A percentile compares a stretch with the other conserved stretches of the same genome.
Evolutionary conservation across 2,329 filamentous ascomycete species (phyloP).

Genomic region (Pyricularia grisea): DNA sequence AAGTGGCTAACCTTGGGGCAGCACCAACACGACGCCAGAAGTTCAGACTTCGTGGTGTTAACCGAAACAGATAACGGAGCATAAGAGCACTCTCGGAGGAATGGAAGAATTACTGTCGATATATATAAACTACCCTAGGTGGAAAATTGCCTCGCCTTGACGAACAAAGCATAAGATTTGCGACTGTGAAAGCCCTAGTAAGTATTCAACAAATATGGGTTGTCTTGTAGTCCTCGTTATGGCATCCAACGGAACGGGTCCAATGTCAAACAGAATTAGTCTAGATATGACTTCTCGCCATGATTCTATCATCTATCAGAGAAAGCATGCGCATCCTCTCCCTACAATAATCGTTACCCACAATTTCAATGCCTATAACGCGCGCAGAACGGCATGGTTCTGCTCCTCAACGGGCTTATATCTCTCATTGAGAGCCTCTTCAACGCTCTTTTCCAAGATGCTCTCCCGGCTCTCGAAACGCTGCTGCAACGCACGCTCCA

Average conservation of each 20-base stretch:
- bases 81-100: too few relatives aligned
- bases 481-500: constrained; percentile 41
- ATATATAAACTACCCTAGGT: too few relatives aligned
- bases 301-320: background rate
- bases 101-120: too few relatives aligned
- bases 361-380: constrained; percentile 12
- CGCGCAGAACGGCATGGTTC: constrained; percentile 34
- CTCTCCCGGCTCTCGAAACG: constrained; percentile 35
- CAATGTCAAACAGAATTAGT: background rate
- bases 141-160: background rate
- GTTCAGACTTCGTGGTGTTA: too few relatives aligned
- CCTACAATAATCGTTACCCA: background rate
- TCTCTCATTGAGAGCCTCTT: constrained; percentile 44
- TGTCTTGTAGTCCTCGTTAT: background rate
- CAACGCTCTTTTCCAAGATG: constrained; percentile 35
- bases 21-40: too few relatives aligned
- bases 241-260: background rate
- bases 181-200: background rate
- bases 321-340: background rate
- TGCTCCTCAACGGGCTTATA: constrained; percentile 35
- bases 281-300: background rate
- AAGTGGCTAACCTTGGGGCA: too few relatives aligned
- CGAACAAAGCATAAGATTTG: background rate
- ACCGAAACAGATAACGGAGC: too few relatives aligned
- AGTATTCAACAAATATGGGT: background rate